phyloP scores from a whole-genome alignment of 345 rosid species.

The Anastatica hierochuntica region DNA sequence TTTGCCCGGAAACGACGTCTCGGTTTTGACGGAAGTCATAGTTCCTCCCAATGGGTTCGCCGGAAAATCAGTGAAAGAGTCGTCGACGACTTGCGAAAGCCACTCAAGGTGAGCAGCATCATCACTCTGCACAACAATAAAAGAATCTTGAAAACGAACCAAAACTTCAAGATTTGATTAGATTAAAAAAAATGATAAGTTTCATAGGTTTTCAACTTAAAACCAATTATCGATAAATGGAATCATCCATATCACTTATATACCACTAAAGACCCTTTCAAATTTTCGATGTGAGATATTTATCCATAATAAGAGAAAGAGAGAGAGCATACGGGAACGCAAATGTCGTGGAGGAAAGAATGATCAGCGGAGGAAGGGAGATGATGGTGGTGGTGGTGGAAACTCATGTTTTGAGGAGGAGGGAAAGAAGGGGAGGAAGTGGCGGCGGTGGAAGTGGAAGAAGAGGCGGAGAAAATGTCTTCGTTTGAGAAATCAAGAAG shows the following conservation, averaged over 20 bases:
- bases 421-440: constrained; percentile 26
- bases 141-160: too few relatives aligned
- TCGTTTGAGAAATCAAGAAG: constrained; percentile 42
- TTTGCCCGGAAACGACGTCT: constrained; percentile 33
- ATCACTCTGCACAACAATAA: constrained; percentile 36
- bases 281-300: too few relatives aligned
- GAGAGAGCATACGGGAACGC: constrained; percentile 39
- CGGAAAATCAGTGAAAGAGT: constrained; percentile 53
- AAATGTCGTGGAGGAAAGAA: constrained; percentile 50
- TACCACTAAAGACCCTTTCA: too few relatives aligned
- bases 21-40: constrained; percentile 15
- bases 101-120: constrained; percentile 83
- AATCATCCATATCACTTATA: too few relatives aligned
- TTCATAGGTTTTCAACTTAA: too few relatives aligned
- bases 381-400: too few relatives aligned
- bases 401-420: too few relatives aligned
- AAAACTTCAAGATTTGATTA: too few relatives aligned
- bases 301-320: neutral
- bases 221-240: too few relatives aligned
- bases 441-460: constrained; percentile 24
- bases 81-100: constrained; percentile 74
- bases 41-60: constrained; percentile 34
- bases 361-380: constrained; percentile 25
- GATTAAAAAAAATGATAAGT: too few relatives aligned
- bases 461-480: constrained; percentile 29